Evolutionary conservation across 306 rosid genomes (phyloP), one percentile per base, ranked within the genome.

Genomic region (Lithocarpus polystachyus): DNA sequence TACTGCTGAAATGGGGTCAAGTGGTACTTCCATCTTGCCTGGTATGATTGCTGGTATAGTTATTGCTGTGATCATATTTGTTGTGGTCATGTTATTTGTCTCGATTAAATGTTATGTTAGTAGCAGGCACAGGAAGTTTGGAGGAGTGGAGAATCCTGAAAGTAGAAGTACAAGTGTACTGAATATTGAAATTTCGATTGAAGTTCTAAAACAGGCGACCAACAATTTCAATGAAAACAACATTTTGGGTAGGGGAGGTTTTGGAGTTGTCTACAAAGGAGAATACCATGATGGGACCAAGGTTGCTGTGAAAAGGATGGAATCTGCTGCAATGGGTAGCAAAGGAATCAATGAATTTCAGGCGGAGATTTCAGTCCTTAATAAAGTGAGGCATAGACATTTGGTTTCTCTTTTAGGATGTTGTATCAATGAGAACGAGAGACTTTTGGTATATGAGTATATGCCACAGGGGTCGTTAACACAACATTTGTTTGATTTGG

Each of bases 391-490:
- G 78, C 98, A 94, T 74, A 86, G 93, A 48, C 98, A 92, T 92
- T 80, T 94, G 87, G 98, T 94, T 74, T 94, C 94, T 6, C 92
- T 92, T 57, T 71, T 90, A 35, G 98, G 98, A 54, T 89, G 75
- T 56, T 94, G 98, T 77, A 80, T 92, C 79, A 88, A 94, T 81
- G 98, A 92, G 57, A 88, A 86, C 31, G 98, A 94, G 81, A 90
- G 96, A 79, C 82, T 94, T 68, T 85, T 94, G 87, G 97, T 94
- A 5, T 94, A 88, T 23, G 98, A 94, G 78, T 86, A 89, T 57
- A 90, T 94, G 98, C 92, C 98, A 19, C 93, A 94, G 64, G 98
- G 98, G 75, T 83, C 94, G 19, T 77, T 94, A 77, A 94, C 96
- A 1, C 87, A 89, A 11, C 96, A 90, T 76, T 88, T 94, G 81